Evolutionary conservation across 1,139 yeast species (phyloP).

Genomic region (Yamadazyma atlantica): DNA sequence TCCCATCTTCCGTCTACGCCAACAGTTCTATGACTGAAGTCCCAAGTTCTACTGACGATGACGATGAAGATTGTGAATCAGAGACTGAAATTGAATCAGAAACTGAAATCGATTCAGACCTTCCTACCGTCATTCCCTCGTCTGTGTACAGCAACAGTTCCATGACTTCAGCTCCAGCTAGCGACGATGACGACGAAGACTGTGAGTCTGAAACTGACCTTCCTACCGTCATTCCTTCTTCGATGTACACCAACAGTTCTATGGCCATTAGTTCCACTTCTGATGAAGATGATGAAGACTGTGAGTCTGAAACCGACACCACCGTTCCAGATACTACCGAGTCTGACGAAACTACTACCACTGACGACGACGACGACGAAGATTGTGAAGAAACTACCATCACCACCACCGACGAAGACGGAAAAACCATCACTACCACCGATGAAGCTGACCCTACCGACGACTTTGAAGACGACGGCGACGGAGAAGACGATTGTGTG

Average conservation of each 20-base stretch:
- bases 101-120: constrained; percentile 4
- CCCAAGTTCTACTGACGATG: constrained; percentile 8
- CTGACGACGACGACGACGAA: constrained; percentile 12
- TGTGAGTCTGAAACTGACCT: constrained; percentile 6
- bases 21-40: constrained; percentile 1
- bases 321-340: constrained; percentile 5
- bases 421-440: constrained; percentile 3
- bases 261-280: constrained; percentile 1
- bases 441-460: constrained; percentile 6
- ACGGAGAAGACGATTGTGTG: constrained; percentile 16
- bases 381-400: constrained; percentile 11
- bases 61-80: constrained; percentile 14
- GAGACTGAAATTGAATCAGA: background rate
- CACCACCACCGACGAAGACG: constrained; percentile 4
- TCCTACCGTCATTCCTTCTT: background rate
- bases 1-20: constrained; percentile 1
- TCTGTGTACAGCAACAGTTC: constrained; percentile 1
- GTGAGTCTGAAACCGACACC: constrained; percentile 13
- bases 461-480: constrained; percentile 12
- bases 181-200: constrained; percentile 13
- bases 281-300: constrained; percentile 13
- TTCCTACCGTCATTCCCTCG: constrained; percentile 2
- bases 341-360: constrained; percentile 2
- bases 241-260: constrained; percentile 2
- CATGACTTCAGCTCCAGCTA: constrained; percentile 2